Base-by-base conservation (phyloP, 352 stramenopile species). In the Phytopythium sindhum region DNA sequence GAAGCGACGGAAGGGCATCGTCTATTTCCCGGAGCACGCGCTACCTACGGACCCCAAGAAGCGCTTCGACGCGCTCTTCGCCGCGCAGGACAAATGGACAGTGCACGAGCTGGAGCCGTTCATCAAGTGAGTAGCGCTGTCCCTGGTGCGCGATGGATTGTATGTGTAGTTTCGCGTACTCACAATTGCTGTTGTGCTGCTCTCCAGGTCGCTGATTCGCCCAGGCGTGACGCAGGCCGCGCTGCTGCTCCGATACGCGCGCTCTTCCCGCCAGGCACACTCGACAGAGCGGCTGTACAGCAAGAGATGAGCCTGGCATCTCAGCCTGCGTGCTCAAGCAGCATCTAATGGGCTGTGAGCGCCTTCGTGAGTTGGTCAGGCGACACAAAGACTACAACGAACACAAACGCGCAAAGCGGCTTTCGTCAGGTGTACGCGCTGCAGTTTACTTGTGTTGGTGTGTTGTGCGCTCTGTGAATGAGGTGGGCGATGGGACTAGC, bases 51-150 rank as follows among this genome's bases (percentile, higher is more conserved):
- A 93, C 24, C 82, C 86, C 2, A 91, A 91, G 72, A 74, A 79
- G 60, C 84, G 86, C 26, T 93, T 95, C 52, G 71, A 91, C 31
- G 73, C 79, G 61, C 83, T 95, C 31, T 95, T 95, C 66, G 65
- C 78, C 24, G 73, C 81, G 35, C 86, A 95, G 60, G 81, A 91
- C 47, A 95, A 95, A 60, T 95, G 86, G 86, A 92, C 84, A 2
- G 70, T 93, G 52, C 73, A 72, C 37, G 81, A 95, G 57, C 69
- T 95, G 2, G 84, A 93, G 63, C 86, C 86, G 0, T 95, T 89
- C 64, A 89, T 95, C 71, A 79, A 80, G 86, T 93, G 68, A 51
- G 80, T 79, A 2, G 14, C 42, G 17, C 29, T 15, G 10, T 12
- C 21, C 11, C 0, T 4, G 28, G 2, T 7, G 6, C 31, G 24